These are phyloP conservation scores for Plasmodium gonderi DNA, from an alignment of 169 alveolate species.

Conservation along the genomic window DNA sequence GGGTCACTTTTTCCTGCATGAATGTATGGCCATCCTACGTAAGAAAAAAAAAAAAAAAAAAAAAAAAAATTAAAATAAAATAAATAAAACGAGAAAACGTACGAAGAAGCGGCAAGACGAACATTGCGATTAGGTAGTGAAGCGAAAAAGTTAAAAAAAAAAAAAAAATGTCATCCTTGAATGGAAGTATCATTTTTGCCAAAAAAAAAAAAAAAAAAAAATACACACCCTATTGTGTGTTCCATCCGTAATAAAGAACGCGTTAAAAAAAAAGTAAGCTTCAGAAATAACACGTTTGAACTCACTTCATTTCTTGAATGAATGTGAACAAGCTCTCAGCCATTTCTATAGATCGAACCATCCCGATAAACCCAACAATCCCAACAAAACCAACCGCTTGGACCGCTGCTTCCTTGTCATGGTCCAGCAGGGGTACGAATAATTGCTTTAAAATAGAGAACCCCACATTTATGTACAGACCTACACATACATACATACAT, in stretches of 20 bases:
- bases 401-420: too few species aligned
- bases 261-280: not conserved
- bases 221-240: too few species aligned
- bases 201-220: not conserved
- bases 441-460: too few species aligned
- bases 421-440: too few species aligned
- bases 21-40: not conserved
- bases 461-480: too few species aligned
- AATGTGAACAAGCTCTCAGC: too few species aligned
- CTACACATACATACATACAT: too few species aligned
- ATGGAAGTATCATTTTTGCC: not conserved
- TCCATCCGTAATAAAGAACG: not conserved
- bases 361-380: too few species aligned
- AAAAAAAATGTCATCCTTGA: not conserved
- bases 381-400: too few species aligned
- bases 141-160: not conserved
- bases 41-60: constrained; percentile 3
- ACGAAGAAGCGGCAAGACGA: not conserved
- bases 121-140: not conserved
- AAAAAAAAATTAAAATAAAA: not conserved
- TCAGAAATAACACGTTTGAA: not conserved
- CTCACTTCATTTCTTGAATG: too few species aligned
- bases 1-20: not conserved
- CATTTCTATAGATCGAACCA: too few species aligned
- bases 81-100: not conserved